Evolutionary conservation across 2,329 filamentous ascomycete species (phyloP), one percentile per base, ranked within the genome.

Genomic region (Xylaria hypoxylon): DNA sequence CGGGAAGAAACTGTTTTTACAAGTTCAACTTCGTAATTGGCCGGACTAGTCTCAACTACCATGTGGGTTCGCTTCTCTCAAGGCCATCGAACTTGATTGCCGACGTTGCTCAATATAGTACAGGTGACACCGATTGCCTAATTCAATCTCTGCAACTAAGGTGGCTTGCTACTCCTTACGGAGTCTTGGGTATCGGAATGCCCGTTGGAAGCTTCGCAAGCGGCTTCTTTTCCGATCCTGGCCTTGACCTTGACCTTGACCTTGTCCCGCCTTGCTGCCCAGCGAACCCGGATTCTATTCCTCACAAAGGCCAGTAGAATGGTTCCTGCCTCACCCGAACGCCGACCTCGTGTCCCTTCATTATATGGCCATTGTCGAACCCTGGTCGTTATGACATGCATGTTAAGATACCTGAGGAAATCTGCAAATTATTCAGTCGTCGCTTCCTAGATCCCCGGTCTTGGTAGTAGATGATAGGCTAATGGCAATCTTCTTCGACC

Each of bases 401-500:
- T 65, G 62, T 51, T 58, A 68, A 68, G 55, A 63, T 65, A 58
- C 57, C 40, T 38, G 63, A 58, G 19, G 65, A 65, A 62, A 11
- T 45, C 73, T 35, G 26, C 51, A 38, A 22, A 24, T 51, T 33
- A 24, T 63, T 70, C 60, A 70, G 26, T 70, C 68, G n/a, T 65
- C 66, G 13, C 68, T 50, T 26, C 55, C 62, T 17, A 57, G 33
- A 24, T 64, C 63, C 2, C 70, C 73, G 10, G 71, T 68, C 73
- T 80, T 83, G 28, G 84, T 70, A 35, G 80, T 78, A 4, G 85
- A 77, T 5, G 85, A 84, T 38, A 89, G 78, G 72, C 83, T 88
- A 71, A 89, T 89, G 61, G 86, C 81, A 72, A 89, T 89, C 76
- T 88, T 88, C 71, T 82, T 86, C 5, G 81, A 77, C 5, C 74